A percentile compares a stretch with the other conserved stretches of the same genome.
Evolutionary conservation across 306 rosid species (phyloP).

Genomic region (Medicago ruthenica): DNA sequence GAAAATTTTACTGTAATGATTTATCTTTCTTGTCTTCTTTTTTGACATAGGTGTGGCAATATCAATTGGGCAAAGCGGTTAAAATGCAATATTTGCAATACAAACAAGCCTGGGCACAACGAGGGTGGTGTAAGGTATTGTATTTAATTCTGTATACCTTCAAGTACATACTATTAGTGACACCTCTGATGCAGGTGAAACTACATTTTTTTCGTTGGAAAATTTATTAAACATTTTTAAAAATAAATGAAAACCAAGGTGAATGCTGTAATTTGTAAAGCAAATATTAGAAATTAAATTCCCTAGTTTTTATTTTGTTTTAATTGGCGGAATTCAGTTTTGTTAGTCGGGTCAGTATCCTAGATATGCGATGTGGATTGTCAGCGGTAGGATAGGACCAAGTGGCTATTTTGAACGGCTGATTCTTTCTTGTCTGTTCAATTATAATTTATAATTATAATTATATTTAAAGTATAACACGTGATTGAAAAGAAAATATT

Average conservation of each 20-base stretch:
- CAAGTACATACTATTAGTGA: conserved; percentile 3
- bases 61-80: conserved; percentile 98
- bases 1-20: conserved; percentile 12
- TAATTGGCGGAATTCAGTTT: background rate
- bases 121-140: conserved; percentile 98
- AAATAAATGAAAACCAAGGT: conserved; percentile 8
- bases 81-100: conserved; percentile 97
- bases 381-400: background rate
- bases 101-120: conserved; percentile 90
- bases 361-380: background rate
- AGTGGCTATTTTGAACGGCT: conserved; percentile 5
- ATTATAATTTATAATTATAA: conserved; percentile 20
- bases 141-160: conserved; percentile 31
- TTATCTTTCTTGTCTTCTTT: conserved; percentile 21
- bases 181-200: conserved; percentile 17
- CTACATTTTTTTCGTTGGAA: background rate
- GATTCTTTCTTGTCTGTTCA: conserved; percentile 4
- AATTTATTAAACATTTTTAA: background rate
- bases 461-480: background rate
- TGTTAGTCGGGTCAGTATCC: background rate
- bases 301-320: background rate
- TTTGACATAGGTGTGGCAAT: conserved; percentile 84
- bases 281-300: background rate
- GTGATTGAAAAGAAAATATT: background rate
- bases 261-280: conserved; percentile 1